phyloP scores from a whole-genome alignment of 148 eudicot species.

The Spergularia marina region DNA sequence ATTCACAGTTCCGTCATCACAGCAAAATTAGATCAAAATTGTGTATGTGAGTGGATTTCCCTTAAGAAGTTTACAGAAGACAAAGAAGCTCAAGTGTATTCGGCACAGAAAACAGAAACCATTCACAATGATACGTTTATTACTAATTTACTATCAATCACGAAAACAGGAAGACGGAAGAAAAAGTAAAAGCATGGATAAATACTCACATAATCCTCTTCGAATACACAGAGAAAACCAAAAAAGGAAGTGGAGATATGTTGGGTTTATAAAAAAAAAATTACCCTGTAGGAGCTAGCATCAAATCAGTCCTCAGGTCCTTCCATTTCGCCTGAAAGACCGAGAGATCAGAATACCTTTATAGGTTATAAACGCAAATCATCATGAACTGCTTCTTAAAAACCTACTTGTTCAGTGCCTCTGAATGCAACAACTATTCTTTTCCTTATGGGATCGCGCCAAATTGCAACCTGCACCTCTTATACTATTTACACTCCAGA shows the following conservation, averaged over 20 bases:
- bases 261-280: background rate
- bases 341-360: slow-evolving; percentile 29
- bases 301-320: slow-evolving; percentile 88
- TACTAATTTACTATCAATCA: background rate
- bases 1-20: background rate
- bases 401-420: slow-evolving; percentile 97
- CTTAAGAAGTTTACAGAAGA: too few relatives aligned
- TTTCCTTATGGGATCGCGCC: slow-evolving; percentile 81
- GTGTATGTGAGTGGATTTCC: too few relatives aligned
- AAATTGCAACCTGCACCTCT: slow-evolving; percentile 80
- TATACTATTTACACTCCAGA: slow-evolving; percentile 11
- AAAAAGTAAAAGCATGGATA: background rate
- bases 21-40: background rate
- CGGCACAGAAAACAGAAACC: background rate
- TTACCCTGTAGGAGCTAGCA: slow-evolving; percentile 97
- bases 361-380: slow-evolving; percentile 14
- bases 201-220: background rate
- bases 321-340: slow-evolving; percentile 79
- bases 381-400: slow-evolving; percentile 2
- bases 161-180: background rate
- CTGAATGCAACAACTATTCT: slow-evolving; percentile 95
- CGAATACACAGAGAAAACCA: background rate
- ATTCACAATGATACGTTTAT: background rate
- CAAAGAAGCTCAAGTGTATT: background rate
- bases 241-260: background rate